These are phyloP conservation scores for Lithospermum erythrorhizon DNA, from an alignment of 257 asterid species.

Conservation along the genomic window DNA sequence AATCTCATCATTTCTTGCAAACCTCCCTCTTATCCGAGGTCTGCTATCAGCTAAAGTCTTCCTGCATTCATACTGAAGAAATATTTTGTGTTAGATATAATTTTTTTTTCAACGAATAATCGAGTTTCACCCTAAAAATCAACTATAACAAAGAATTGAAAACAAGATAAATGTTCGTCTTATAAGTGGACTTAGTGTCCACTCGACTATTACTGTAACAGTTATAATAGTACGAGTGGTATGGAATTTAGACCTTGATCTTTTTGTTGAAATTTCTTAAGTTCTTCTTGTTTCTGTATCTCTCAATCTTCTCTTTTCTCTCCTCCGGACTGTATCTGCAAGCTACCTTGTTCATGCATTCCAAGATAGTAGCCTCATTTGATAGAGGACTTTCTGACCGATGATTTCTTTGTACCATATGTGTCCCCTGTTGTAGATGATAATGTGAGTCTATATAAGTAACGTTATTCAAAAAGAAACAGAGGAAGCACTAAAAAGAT, in stretches of 20 bases:
- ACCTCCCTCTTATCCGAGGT: slow-evolving; percentile 80
- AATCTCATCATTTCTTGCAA: slow-evolving; percentile 63
- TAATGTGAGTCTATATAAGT: not conserved
- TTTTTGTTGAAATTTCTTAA: slow-evolving; percentile 86
- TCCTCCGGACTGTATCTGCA: slow-evolving; percentile 70
- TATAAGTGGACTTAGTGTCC: too few species aligned
- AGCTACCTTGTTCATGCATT: slow-evolving; percentile 69
- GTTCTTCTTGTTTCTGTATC: slow-evolving; percentile 75
- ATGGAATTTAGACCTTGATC: slow-evolving; percentile 41
- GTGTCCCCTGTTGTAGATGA: slow-evolving; percentile 23
- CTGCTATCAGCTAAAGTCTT: slow-evolving; percentile 83
- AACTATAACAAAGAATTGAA: too few species aligned
- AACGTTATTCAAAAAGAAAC: slow-evolving; percentile 24
- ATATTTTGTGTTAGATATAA: not conserved
- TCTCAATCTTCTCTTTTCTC: slow-evolving; percentile 76
- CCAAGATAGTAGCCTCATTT: slow-evolving; percentile 52
- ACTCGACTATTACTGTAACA: too few species aligned
- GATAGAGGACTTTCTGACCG: slow-evolving; percentile 36
- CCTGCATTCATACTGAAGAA: slow-evolving; percentile 72
- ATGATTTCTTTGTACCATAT: slow-evolving; percentile 21
- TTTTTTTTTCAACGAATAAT: too few species aligned
- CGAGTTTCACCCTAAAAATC: not conserved
- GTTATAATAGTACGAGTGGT: not conserved
- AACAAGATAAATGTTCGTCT: not conserved
- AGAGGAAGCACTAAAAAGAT: slow-evolving; percentile 23